Base-by-base conservation (phyloP, 495 filamentous ascomycete species). In the Daldinia caldariorum region DNA sequence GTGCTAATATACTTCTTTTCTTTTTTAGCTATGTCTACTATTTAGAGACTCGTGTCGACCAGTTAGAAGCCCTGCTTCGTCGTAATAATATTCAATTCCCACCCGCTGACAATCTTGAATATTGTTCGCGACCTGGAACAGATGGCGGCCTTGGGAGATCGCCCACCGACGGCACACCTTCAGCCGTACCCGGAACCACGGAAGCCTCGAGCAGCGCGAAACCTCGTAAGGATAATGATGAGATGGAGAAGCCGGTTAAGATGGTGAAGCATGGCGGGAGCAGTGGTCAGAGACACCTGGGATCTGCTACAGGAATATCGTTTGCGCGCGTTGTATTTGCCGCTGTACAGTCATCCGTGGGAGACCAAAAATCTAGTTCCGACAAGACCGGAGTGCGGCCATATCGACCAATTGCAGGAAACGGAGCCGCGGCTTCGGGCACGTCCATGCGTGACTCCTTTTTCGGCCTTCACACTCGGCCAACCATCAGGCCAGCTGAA, bases 311-410 rank as follows among this genome's bases (percentile, higher is more conserved):
- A 7, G 94, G 94, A 3, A 94, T 98, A 43, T 97, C 94, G 1
- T 98, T 98, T 79, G 94, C 94, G 14, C 86, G 93, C 47, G 92
- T 98, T 7, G 94, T 98, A 26, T 96, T 97, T 74, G 94, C 94
- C 10, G 94, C 94, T 0, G 92, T 98, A 53, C 94, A 96, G 77
- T 93, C 90, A 61, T 94, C 92, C 0, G 90, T 96, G 1, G 87
- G 90, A 2, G 91, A 92, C 67, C 88, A 88, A 29, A 85, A 84
- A 37, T 83, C 83, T 3, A 85, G 72, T 49, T 85, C 83, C 22
- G 85, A 87, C 41, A 85, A 83, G 76, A 80, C 76, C 7, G 81
- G 82, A 26, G 75, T 84, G 50, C 73, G 81, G 38, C 82, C 82
- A 6, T 83, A 81, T 58, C 77, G 71, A 65, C 72, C 79, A 5